Conservation (phyloP, 1,139 yeast species). For the Saccharomyces hybrid region DNA sequence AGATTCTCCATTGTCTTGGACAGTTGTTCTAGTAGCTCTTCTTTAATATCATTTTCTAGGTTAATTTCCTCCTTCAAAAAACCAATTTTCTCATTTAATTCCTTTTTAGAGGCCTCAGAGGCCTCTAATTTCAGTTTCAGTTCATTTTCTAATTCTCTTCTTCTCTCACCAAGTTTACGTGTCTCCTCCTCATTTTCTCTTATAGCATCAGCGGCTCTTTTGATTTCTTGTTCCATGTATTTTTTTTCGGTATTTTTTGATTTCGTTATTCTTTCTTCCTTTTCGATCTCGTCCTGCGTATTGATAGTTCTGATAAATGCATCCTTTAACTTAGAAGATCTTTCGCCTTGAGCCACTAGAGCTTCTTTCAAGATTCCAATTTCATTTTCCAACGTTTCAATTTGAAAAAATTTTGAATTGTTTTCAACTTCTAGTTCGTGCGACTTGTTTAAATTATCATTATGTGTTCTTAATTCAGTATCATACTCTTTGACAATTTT, state of each 20-base stretch:
- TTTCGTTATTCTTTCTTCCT: slow-evolving; percentile 34
- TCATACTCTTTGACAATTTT: slow-evolving; percentile 18
- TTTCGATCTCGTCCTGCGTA: slow-evolving; percentile 37
- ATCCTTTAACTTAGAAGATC: slow-evolving; percentile 20
- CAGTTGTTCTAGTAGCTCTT: slow-evolving; percentile 15
- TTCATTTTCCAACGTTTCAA: too few species aligned
- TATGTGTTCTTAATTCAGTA: too few species aligned
- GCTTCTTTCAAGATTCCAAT: too few species aligned
- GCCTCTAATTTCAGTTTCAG: slow-evolving; percentile 18
- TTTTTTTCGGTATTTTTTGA: slow-evolving; percentile 47
- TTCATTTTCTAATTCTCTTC: slow-evolving; percentile 31
- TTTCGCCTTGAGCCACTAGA: slow-evolving; percentile 25
- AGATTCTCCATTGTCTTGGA: slow-evolving; percentile 13
- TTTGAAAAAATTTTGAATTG: too few species aligned
- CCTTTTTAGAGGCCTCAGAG: slow-evolving; percentile 22
- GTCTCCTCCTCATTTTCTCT: slow-evolving; percentile 43
- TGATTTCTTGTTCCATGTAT: slow-evolving; percentile 61
- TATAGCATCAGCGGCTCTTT: slow-evolving; percentile 51
- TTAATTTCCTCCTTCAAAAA: slow-evolving; percentile 29
- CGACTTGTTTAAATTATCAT: slow-evolving; percentile 16
- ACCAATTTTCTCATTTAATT: slow-evolving; percentile 28
- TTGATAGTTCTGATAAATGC: slow-evolving; percentile 35
- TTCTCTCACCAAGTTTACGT: slow-evolving; percentile 14
- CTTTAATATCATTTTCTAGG: slow-evolving; percentile 17
- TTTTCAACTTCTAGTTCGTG: slow-evolving; percentile 23